Evolutionary conservation across 2,329 filamentous ascomycete genomes (phyloP).

Genomic region (Pseudophaeomoniella oleicola): DNA sequence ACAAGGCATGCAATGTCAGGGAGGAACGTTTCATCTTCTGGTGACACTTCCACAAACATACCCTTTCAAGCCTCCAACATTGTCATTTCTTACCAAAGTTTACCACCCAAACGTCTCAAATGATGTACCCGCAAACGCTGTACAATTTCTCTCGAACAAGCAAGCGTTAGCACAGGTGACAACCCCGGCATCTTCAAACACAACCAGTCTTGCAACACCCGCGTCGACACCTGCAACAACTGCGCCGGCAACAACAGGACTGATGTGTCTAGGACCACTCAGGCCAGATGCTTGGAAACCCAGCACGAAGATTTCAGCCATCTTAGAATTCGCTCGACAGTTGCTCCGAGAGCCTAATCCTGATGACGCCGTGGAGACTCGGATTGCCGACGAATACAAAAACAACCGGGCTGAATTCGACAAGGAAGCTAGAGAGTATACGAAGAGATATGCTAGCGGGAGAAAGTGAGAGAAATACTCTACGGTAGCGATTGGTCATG

Average conservation of each 20-base stretch:
- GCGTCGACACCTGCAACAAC: slow-evolving; percentile 7
- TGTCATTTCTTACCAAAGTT: slow-evolving; percentile 76
- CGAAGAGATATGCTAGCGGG: slow-evolving; percentile 52
- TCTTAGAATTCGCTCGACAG: slow-evolving; percentile 61
- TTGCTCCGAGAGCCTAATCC: slow-evolving; percentile 70
- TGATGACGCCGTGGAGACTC: slow-evolving; percentile 75
- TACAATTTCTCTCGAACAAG: background rate
- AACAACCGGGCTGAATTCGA: slow-evolving; percentile 55
- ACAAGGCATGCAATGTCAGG: too few species aligned
- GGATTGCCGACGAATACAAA: slow-evolving; percentile 74
- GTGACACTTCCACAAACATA: slow-evolving; percentile 65
- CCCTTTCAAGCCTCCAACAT: slow-evolving; percentile 73
- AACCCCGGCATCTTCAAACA: background rate
- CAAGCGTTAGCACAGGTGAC: background rate
- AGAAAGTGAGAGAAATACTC: slow-evolving; percentile 17
- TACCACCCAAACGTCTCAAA: slow-evolving; percentile 94
- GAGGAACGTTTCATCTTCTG: slow-evolving; percentile 59
- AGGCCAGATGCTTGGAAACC: slow-evolving; percentile 89
- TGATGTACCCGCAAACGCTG: slow-evolving; percentile 34
- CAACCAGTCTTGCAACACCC: slow-evolving; percentile 7
- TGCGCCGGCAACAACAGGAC: slow-evolving; percentile 41
- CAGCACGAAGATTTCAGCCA: slow-evolving; percentile 57
- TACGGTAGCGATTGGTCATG: background rate
- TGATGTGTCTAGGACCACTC: slow-evolving; percentile 73
- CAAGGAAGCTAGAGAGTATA: slow-evolving; percentile 60